phyloP scores from a whole-genome alignment of 306 rosid genomes.

The Cucumis hystrix region DNA sequence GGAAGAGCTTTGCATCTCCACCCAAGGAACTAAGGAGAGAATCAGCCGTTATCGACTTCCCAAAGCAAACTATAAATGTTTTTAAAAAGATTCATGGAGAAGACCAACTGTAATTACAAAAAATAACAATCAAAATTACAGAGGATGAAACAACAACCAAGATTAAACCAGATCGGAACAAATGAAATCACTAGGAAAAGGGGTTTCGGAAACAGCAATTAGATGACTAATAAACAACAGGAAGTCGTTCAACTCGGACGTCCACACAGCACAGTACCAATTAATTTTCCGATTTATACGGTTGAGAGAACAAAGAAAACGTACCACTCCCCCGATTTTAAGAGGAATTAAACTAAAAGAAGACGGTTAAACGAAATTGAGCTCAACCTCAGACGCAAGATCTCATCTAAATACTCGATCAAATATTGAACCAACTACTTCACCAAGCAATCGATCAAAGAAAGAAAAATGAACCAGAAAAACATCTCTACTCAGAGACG shows the following conservation, averaged over 20 bases:
- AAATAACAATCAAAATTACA: not conserved
- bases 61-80: constrained; percentile 35
- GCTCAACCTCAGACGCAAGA: not conserved
- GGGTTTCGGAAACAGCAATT: not conserved
- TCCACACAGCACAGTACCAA: not conserved
- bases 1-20: constrained; percentile 20
- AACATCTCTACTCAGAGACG: not conserved
- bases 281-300: not conserved
- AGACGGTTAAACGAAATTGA: not conserved
- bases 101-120: constrained; percentile 6
- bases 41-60: constrained; percentile 32
- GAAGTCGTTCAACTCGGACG: not conserved
- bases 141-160: not conserved
- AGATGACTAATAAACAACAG: not conserved
- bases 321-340: not conserved
- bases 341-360: not conserved
- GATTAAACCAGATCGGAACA: not conserved
- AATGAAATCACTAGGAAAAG: not conserved
- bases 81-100: constrained; percentile 15
- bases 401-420: not conserved
- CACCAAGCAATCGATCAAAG: not conserved
- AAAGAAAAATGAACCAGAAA: not conserved
- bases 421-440: not conserved
- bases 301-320: not conserved
- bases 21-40: constrained; percentile 27